Percentiles rank a stretch among this genome's conserved stretches.
Evolutionary conservation across 2,329 filamentous ascomycete genomes (phyloP).

Genomic region (Davidsoniella australis): DNA sequence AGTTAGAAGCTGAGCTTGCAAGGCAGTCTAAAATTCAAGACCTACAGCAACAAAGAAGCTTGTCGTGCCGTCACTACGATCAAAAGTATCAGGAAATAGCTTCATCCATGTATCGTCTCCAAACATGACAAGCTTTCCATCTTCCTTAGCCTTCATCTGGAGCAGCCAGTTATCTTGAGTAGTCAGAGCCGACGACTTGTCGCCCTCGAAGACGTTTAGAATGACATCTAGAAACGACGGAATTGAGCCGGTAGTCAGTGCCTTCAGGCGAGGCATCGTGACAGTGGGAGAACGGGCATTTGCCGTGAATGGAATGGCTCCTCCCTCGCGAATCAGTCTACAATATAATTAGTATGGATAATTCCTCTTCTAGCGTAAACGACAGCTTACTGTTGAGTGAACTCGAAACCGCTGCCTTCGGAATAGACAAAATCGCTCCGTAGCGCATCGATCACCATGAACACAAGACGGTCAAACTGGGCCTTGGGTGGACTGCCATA

Average conservation of each 20-base stretch:
- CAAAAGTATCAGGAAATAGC: constrained; percentile 79
- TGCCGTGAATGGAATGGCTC: constrained; percentile 82
- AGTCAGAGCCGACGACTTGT: constrained; percentile 74
- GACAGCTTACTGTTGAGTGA: constrained; percentile 59
- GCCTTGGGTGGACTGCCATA: constrained; percentile 42
- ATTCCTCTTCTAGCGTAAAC: background rate
- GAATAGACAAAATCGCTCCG: constrained; percentile 91
- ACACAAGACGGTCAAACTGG: constrained; percentile 76
- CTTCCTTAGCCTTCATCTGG: constrained; percentile 60
- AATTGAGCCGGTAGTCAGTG: constrained; percentile 94
- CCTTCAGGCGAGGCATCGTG: constrained; percentile 95
- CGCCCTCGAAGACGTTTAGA: constrained; percentile 86
- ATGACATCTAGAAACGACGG: constrained; percentile 95
- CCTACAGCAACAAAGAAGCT: constrained; percentile 95
- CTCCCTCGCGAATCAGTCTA: constrained; percentile 69
- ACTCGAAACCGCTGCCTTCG: constrained; percentile 62
- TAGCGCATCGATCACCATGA: constrained; percentile 95
- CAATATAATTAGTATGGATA: background rate
- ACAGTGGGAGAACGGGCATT: constrained; percentile 94
- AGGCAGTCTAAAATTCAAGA: constrained; percentile 15
- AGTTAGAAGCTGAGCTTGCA: background rate
- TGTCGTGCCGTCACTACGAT: constrained; percentile 75
- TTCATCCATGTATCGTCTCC: constrained; percentile 98
- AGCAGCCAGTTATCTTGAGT: constrained; percentile 91
- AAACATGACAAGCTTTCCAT: constrained; percentile 77